Evolutionary conservation across 2,329 filamentous ascomycete genomes (phyloP).

Genomic region (Colletotrichum noveboracense): DNA sequence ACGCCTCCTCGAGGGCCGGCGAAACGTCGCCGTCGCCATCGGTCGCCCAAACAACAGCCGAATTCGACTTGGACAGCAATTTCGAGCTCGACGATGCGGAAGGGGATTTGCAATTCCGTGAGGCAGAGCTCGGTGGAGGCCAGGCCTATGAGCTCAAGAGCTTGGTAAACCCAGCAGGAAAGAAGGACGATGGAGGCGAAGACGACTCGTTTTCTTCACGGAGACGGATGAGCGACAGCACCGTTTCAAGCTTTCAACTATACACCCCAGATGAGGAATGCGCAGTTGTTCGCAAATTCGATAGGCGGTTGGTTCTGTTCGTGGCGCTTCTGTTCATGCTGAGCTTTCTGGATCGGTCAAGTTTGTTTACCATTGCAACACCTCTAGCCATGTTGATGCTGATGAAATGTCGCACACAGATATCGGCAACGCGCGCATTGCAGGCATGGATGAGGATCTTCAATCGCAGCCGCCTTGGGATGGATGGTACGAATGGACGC

Average conservation of each 20-base stretch:
- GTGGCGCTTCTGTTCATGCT: conserved; percentile 84
- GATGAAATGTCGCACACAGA: conserved; percentile 41
- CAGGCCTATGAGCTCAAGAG: conserved; percentile 38
- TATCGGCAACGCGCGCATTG: conserved; percentile 68
- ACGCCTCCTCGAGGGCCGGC: conserved; percentile 2
- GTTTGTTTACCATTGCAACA: conserved; percentile 48
- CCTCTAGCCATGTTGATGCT: not conserved
- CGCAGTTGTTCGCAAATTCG: conserved; percentile 75
- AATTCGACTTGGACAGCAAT: conserved; percentile 40
- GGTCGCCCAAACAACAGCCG: conserved; percentile 45
- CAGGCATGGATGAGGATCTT: conserved; percentile 67
- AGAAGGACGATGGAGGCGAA: conserved; percentile 32
- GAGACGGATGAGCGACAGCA: conserved; percentile 32
- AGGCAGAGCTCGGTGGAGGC: conserved; percentile 30
- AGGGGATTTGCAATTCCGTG: conserved; percentile 28
- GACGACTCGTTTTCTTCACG: conserved; percentile 31
- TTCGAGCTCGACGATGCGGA: conserved; percentile 28
- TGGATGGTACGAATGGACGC: conserved; percentile 64
- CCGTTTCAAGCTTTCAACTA: conserved; percentile 41
- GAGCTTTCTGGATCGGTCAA: conserved; percentile 85
- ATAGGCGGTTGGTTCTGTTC: conserved; percentile 79
- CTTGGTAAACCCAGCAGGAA: not conserved
- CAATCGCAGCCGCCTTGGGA: conserved; percentile 50
- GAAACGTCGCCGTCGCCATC: conserved; percentile 36
- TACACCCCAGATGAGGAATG: conserved; percentile 73